A percentile compares a stretch with the other conserved stretches of the same genome.
phyloP scores from a whole-genome alignment of 345 rosid genomes.

The Alliaria petiolata region DNA sequence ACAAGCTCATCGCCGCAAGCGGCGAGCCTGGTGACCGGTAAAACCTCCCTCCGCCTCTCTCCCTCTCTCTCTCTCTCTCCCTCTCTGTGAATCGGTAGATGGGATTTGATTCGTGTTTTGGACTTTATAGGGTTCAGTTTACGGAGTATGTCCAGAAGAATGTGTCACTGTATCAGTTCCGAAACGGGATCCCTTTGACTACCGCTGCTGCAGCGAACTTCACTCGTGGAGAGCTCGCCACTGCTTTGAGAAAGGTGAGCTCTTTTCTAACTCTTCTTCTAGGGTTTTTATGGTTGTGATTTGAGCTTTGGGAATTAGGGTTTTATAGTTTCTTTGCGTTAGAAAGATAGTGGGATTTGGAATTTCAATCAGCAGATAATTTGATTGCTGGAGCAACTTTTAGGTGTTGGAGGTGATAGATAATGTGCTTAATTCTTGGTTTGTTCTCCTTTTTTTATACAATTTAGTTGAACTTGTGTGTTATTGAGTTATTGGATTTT shows the following conservation, averaged over 20 bases:
- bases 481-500: background rate
- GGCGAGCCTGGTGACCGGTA: slow-evolving; percentile 97
- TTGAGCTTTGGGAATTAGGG: background rate
- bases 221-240: slow-evolving; percentile 90
- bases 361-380: background rate
- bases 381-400: background rate
- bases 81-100: background rate
- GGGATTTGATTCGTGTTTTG: background rate
- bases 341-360: background rate
- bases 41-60: background rate
- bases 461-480: background rate
- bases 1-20: slow-evolving; percentile 93
- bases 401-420: background rate
- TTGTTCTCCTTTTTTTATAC: background rate
- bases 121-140: slow-evolving; percentile 69
- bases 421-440: background rate
- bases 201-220: slow-evolving; percentile 90
- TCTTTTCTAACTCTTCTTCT: background rate
- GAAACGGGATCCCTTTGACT: slow-evolving; percentile 89
- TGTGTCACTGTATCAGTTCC: slow-evolving; percentile 85
- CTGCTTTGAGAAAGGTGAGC: slow-evolving; percentile 89
- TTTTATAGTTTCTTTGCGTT: background rate
- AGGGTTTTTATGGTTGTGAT: background rate
- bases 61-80: no score
- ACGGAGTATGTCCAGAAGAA: slow-evolving; percentile 97